Base-by-base conservation (phyloP, 1,284 basidiomycete species). In the Polyporus tsugae region DNA sequence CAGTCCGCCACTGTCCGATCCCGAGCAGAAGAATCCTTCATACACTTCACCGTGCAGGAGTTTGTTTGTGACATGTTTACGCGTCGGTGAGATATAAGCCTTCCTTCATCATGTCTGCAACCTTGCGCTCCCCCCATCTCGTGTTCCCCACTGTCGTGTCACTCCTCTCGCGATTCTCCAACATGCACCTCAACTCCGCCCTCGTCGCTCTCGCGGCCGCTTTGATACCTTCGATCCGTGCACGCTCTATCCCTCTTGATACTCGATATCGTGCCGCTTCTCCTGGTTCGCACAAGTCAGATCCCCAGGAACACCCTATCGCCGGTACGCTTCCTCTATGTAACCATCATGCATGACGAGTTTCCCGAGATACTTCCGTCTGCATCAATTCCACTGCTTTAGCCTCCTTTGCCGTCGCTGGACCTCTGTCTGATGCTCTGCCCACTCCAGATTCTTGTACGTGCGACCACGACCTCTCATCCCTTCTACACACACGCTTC, bases 191-290 rank as follows among this genome's bases (percentile, higher is more conserved):
- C 58, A 60, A 38, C n/a, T 10, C 7, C 58, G 58, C 39, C 29
- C 38, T 41, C 22, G 6, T 60, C n/a, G n/a, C 38, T 41, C 36
- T 60, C 6, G 25, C 29, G n/a, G 38, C 38, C 19, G 19, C 53
- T n/a, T 59, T 38, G 4, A 35, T 2, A 19, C 22, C 58, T 11
- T 29, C 22, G 13, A 29, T 42, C 5, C 3, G 15, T 25, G 36
- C 58, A 6, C 58, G 58, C 58, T 60, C 58, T 42, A 39, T 60
- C 22, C 58, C 58, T 60, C n/a, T 25, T 17, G 22, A 60, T 25
- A 25, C 38, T 25, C 58, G 58, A 10, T 60, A 60, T 39, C 22
- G 22, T 38, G 22, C n/a, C 36, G 11, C 19, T 25, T 41, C 58
- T 38, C 22, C 11, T 15, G 36, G 36, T 25, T 5, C 36, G 19